Conservation (phyloP, 768 basidiomycete genomes). For the Artomyces pyxidatus region DNA sequence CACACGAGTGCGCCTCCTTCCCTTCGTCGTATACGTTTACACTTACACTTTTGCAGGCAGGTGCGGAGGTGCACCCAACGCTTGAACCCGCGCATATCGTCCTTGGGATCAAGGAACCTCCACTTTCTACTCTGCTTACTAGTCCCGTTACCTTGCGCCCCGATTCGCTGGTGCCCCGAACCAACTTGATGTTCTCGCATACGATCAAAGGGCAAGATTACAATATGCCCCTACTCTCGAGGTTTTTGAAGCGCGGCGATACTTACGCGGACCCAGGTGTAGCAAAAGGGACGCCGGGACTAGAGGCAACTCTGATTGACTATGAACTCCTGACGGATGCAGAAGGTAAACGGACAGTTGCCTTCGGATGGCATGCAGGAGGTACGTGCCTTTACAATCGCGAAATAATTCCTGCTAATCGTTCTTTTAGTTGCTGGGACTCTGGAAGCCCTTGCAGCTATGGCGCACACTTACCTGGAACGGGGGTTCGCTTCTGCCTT, state of each 20-base stretch:
- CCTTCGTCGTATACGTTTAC: not conserved
- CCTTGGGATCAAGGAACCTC: conserved; percentile 86
- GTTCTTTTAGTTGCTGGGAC: conserved; percentile 67
- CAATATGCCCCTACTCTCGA: conserved; percentile 70
- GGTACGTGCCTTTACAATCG: conserved; percentile 35
- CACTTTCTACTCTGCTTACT: conserved; percentile 51
- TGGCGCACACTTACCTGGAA: conserved; percentile 73
- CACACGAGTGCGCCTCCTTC: conserved; percentile 40
- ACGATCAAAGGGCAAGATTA: conserved; percentile 83
- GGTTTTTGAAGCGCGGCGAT: conserved; percentile 36
- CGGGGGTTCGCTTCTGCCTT: conserved; percentile 78
- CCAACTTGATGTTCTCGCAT: conserved; percentile 89
- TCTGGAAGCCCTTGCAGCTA: conserved; percentile 70
- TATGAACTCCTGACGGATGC: conserved; percentile 70
- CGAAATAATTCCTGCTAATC: not conserved
- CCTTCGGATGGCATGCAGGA: conserved; percentile 91
- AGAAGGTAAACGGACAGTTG: conserved; percentile 70
- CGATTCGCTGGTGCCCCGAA: conserved; percentile 36
- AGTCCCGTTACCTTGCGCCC: conserved; percentile 25
- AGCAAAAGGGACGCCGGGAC: not conserved
- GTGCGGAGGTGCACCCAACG: conserved; percentile 54
- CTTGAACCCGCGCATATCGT: conserved; percentile 64
- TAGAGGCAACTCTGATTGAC: conserved; percentile 59
- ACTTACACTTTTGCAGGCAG: conserved; percentile 44
- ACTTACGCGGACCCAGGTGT: conserved; percentile 4